A percentile compares a stretch with the other conserved stretches of the same genome.
These are phyloP conservation scores for Aspergillus melleus DNA, from an alignment of 2,329 filamentous ascomycete species.

Conservation along the genomic window DNA sequence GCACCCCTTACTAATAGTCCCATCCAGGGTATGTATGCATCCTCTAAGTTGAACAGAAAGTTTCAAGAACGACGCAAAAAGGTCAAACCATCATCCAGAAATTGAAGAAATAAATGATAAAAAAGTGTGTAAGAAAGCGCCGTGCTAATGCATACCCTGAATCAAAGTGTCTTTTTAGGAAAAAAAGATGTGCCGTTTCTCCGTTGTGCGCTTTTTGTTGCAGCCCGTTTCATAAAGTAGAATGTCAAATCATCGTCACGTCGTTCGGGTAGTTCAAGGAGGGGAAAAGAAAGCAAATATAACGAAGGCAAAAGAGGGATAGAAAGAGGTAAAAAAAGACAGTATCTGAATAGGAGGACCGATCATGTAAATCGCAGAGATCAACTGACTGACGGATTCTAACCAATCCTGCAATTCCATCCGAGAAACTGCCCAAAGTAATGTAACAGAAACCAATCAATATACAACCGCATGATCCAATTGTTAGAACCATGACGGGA, in stretches of 20 bases:
- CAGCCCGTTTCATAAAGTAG: constrained; percentile 12
- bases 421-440: background rate
- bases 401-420: background rate
- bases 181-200: constrained; percentile 7
- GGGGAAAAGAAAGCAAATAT: constrained; percentile 8
- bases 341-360: background rate
- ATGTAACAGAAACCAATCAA: background rate
- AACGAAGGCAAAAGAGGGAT: background rate
- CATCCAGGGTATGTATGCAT: background rate
- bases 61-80: constrained; percentile 5
- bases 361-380: background rate
- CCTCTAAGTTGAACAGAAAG: constrained; percentile 9
- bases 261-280: constrained; percentile 10
- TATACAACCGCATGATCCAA: background rate
- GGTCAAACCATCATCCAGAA: background rate
- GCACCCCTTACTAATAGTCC: background rate
- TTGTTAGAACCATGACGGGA: background rate
- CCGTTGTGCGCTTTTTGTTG: constrained; percentile 9
- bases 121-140: constrained; percentile 13
- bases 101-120: background rate
- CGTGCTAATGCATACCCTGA: constrained; percentile 19
- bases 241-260: constrained; percentile 17
- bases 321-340: constrained; percentile 1
- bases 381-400: background rate
- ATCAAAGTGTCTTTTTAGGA: constrained; percentile 5